These are phyloP conservation scores for Cordyceps fumosorosea DNA, from an alignment of 2,329 filamentous ascomycete species.

Conservation along the genomic window DNA sequence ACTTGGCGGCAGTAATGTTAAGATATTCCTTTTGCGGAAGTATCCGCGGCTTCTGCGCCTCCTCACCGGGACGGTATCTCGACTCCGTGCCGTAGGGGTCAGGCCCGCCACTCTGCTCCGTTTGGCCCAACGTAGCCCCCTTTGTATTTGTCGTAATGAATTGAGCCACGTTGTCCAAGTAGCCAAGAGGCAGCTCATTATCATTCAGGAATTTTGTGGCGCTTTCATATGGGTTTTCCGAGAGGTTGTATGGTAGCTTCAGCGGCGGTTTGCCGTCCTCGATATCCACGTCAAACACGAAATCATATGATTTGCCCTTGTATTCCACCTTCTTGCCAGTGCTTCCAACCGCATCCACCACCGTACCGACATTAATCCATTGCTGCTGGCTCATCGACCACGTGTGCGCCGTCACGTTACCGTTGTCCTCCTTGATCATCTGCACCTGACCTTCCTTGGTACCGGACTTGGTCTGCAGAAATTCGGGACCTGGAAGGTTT, in stretches of 20 bases:
- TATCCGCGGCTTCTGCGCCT: constrained; percentile 44
- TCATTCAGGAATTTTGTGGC: constrained; percentile 86
- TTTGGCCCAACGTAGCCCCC: constrained; percentile 71
- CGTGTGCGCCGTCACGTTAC: constrained; percentile 76
- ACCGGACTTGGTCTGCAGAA: constrained; percentile 71
- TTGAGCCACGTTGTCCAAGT: constrained; percentile 85
- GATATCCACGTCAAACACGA: constrained; percentile 93
- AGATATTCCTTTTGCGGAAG: constrained; percentile 78
- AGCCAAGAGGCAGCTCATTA: constrained; percentile 80
- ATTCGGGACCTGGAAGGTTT: constrained; percentile 81
- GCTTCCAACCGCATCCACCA: constrained; percentile 82
- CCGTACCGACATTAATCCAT: constrained; percentile 88
- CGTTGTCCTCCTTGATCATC: constrained; percentile 79
- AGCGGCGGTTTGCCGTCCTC: constrained; percentile 88
- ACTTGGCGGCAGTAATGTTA: constrained; percentile 67
- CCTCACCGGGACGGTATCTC: constrained; percentile 69
- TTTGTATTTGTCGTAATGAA: constrained; percentile 89
- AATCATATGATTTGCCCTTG: constrained; percentile 86
- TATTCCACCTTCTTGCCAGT: constrained; percentile 71
- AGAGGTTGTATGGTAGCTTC: constrained; percentile 90
- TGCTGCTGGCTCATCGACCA: constrained; percentile 69
- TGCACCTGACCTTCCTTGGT: constrained; percentile 96
- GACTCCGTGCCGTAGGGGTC: constrained; percentile 76
- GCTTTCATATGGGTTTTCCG: constrained; percentile 85
- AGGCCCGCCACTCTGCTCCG: constrained; percentile 38